phyloP scores from a whole-genome alignment of 2,329 filamentous ascomycete species.

The Aspergillus chevalieri region DNA sequence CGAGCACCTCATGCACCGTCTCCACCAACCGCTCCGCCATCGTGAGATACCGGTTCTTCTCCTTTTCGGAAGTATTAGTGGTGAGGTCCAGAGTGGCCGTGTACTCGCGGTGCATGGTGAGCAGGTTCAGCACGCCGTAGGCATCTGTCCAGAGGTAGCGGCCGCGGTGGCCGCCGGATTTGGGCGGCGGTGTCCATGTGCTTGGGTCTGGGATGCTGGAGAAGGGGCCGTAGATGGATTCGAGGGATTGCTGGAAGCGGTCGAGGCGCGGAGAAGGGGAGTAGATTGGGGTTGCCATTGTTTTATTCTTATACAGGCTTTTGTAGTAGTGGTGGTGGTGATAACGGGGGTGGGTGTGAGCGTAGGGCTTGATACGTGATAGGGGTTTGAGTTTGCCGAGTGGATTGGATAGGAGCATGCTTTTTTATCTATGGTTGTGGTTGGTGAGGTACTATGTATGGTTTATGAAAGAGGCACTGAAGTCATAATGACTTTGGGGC shows the following conservation, averaged over 20 bases:
- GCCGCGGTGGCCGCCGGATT: constrained; percentile 51
- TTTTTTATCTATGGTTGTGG: neutral
- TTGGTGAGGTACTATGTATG: neutral
- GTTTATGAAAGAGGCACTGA: constrained; percentile 11
- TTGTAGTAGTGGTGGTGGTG: neutral
- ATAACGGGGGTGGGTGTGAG: neutral
- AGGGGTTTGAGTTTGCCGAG: neutral
- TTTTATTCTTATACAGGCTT: neutral
- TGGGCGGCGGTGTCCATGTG: constrained; percentile 46
- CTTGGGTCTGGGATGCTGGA: constrained; percentile 22
- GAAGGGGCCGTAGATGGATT: constrained; percentile 37
- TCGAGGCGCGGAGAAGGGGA: constrained; percentile 19
- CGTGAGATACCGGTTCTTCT: constrained; percentile 40
- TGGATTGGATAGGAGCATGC: neutral
- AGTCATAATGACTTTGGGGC: constrained; percentile 25
- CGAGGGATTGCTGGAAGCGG: constrained; percentile 32
- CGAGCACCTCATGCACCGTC: constrained; percentile 50
- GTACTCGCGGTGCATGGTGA: constrained; percentile 47
- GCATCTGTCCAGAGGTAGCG: constrained; percentile 58
- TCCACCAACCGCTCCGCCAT: constrained; percentile 46
- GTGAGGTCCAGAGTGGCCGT: constrained; percentile 5
- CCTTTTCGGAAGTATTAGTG: neutral
- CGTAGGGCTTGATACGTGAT: neutral
- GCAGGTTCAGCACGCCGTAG: constrained; percentile 54
- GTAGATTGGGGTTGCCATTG: neutral